A percentile compares a stretch with the other conserved stretches of the same genome.
Evolutionary conservation across 805 yeast genomes (phyloP).

Genomic region (Starmerella floricola): DNA sequence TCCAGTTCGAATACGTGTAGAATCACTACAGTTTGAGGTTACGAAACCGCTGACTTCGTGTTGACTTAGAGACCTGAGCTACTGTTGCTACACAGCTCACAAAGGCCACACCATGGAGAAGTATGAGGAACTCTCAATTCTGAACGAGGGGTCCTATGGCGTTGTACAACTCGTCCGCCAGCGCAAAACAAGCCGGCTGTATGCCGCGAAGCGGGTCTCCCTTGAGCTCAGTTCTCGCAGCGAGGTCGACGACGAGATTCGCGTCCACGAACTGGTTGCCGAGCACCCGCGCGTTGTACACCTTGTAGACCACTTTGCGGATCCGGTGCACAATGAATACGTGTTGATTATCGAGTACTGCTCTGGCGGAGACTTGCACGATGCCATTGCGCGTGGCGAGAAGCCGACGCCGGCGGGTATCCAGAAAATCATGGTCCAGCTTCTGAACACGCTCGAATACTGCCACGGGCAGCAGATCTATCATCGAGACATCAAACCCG

Average conservation of each 20-base stretch:
- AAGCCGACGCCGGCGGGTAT: conserved; percentile 29
- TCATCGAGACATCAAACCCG: conserved; percentile 95
- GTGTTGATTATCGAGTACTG: conserved; percentile 79
- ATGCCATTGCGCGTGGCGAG: conserved; percentile 50
- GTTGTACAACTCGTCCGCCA: conserved; percentile 81
- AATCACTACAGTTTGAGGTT: not conserved
- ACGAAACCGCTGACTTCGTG: not conserved
- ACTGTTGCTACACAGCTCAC: not conserved
- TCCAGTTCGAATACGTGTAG: no score
- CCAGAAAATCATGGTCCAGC: conserved; percentile 55
- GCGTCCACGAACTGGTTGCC: conserved; percentile 63
- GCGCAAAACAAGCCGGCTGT: conserved; percentile 38
- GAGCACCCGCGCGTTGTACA: conserved; percentile 66
- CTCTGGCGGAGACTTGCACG: conserved; percentile 75
- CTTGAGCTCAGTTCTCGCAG: conserved; percentile 11
- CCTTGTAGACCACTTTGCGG: conserved; percentile 59
- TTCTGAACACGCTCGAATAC: conserved; percentile 69
- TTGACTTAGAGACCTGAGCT: no score
- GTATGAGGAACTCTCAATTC: conserved; percentile 46
- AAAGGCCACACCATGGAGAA: conserved; percentile 8
- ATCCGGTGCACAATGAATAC: conserved; percentile 28
- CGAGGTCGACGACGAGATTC: conserved; percentile 30
- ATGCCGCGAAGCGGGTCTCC: conserved; percentile 70
- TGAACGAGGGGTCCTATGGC: conserved; percentile 91
- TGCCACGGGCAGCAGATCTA: conserved; percentile 91